Evolutionary conservation across 225 moss, liverwort and hornwort species (phyloP).

Genomic region (Neckera pumila): DNA sequence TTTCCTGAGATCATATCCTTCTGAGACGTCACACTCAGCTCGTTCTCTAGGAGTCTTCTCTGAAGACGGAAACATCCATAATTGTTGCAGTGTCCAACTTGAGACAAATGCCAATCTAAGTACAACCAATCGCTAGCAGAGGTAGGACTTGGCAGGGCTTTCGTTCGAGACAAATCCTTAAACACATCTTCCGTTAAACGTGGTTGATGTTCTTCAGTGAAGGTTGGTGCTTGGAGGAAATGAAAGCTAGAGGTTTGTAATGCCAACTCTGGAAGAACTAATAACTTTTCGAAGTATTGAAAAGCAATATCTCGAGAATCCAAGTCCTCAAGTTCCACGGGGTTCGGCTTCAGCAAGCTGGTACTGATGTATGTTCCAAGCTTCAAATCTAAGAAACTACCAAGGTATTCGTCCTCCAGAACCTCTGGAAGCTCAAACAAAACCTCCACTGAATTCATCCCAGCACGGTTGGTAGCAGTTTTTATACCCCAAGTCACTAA

Average conservation of each 20-base stretch:
- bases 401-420: constrained; percentile 3
- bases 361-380: constrained; percentile 2
- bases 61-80: constrained; percentile 33
- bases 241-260: constrained; percentile 25
- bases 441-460: not conserved
- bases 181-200: constrained; percentile 5
- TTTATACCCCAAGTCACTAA: not conserved
- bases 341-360: constrained; percentile 6
- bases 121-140: constrained; percentile 44
- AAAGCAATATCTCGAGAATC: not conserved
- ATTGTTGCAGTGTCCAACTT: constrained; percentile 40
- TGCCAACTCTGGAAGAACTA: constrained; percentile 36
- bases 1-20: not conserved
- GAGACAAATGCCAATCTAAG: constrained; percentile 53
- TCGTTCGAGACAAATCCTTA: not conserved
- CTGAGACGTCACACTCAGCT: not conserved
- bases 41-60: constrained; percentile 11
- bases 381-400: not conserved
- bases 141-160: constrained; percentile 1
- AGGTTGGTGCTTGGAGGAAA: constrained; percentile 21
- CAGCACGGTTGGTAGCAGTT: not conserved
- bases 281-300: constrained; percentile 9
- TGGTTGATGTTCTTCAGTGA: constrained; percentile 5
- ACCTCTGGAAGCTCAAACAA: constrained; percentile 28
- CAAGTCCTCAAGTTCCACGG: constrained; percentile 11